Conservation (phyloP, 2,329 filamentous ascomycete genomes). For the Curvularia eragrostidis region DNA sequence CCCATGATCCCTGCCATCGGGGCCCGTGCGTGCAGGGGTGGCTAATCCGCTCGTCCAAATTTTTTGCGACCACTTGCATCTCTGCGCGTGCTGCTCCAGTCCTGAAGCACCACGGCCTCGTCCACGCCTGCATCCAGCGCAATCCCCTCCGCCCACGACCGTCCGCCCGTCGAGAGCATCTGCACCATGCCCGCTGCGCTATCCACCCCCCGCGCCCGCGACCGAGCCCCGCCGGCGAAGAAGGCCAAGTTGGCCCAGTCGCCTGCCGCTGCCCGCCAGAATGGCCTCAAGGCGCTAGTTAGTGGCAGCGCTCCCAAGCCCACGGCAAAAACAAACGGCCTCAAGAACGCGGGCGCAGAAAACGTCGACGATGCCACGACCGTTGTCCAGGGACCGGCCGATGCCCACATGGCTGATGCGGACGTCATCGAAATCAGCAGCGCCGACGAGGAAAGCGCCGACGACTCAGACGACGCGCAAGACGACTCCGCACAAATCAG, state of each 20-base stretch:
- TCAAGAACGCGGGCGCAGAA: slow-evolving; percentile 58
- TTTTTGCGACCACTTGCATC: slow-evolving; percentile 29
- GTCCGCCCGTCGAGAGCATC: background rate
- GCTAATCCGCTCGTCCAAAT: slow-evolving; percentile 23
- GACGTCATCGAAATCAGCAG: slow-evolving; percentile 58
- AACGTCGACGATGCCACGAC: slow-evolving; percentile 65
- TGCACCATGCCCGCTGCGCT: slow-evolving; percentile 44
- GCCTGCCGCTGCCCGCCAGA: slow-evolving; percentile 28
- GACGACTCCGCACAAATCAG: slow-evolving; percentile 25
- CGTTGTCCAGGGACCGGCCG: slow-evolving; percentile 58
- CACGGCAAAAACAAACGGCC: slow-evolving; percentile 61
- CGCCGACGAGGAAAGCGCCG: slow-evolving; percentile 51
- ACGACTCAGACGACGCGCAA: slow-evolving; percentile 41
- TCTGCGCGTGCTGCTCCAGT: slow-evolving; percentile 29
- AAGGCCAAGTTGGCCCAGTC: slow-evolving; percentile 47
- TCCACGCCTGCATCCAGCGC: slow-evolving; percentile 1
- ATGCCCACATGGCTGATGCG: slow-evolving; percentile 48
- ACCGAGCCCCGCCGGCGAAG: slow-evolving; percentile 46
- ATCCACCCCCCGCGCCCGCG: slow-evolving; percentile 33
- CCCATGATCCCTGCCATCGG: slow-evolving; percentile 16
- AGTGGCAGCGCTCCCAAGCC: slow-evolving; percentile 44
- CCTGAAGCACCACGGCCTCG: slow-evolving; percentile 24
- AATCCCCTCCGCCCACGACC: background rate
- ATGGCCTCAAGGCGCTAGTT: slow-evolving; percentile 45
- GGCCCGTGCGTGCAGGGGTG: slow-evolving; percentile 20